These are phyloP conservation scores for Epichloe baconii DNA, from an alignment of 2,329 filamentous ascomycete species.

Conservation along the genomic window DNA sequence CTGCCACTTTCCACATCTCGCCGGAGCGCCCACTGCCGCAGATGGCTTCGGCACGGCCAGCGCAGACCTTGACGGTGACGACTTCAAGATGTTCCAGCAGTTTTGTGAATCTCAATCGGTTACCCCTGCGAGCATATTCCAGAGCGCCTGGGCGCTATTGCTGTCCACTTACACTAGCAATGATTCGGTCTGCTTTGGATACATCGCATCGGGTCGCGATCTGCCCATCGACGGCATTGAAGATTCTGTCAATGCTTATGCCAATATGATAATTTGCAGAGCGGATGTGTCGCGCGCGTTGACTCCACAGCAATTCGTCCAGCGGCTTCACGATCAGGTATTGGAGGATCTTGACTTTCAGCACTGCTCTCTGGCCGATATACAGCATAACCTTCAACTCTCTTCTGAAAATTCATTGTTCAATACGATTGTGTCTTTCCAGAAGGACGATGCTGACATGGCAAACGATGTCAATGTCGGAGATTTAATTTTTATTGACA, in stretches of 20 bases:
- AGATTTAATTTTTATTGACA: not conserved
- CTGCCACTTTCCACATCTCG: conserved; percentile 7
- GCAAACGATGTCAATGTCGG: not conserved
- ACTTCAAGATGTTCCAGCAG: conserved; percentile 1
- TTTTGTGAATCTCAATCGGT: conserved; percentile 25
- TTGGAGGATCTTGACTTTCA: conserved; percentile 31
- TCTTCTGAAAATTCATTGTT: conserved; percentile 12
- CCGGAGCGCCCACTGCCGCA: not conserved
- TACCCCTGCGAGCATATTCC: conserved; percentile 2
- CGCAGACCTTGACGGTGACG: not conserved
- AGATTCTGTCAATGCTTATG: conserved; percentile 4
- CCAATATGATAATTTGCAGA: conserved; percentile 2
- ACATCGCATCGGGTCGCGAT: conserved; percentile 1
- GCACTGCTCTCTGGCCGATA: conserved; percentile 33
- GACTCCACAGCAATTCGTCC: conserved; percentile 21
- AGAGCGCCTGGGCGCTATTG: conserved; percentile 8
- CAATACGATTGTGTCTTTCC: conserved; percentile 21
- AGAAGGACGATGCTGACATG: conserved; percentile 7
- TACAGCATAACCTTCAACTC: conserved; percentile 22
- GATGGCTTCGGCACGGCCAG: not conserved
- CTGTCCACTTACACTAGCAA: conserved; percentile 1
- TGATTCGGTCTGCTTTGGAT: conserved; percentile 3
- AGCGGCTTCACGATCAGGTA: conserved; percentile 28
- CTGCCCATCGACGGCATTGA: conserved; percentile 1
- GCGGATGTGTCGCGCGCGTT: conserved; percentile 12